Conservation (phyloP, 805 yeast genomes). For the Myxozyma udenii region DNA sequence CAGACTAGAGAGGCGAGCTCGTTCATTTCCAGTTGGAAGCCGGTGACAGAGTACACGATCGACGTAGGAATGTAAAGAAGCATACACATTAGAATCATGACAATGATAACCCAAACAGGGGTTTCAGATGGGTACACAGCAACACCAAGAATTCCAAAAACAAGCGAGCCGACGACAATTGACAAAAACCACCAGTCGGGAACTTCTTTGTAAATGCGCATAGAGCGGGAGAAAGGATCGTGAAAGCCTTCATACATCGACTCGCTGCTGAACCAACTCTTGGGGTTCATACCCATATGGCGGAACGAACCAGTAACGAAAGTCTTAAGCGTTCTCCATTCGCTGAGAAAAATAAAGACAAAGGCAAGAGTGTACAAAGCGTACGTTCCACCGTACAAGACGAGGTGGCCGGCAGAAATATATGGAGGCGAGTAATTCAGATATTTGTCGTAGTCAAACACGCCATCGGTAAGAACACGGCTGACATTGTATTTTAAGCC, state of each 20-base stretch:
- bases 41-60: constrained; percentile 60
- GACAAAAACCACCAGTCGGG: constrained; percentile 43
- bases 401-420: constrained; percentile 50
- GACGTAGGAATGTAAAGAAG: constrained; percentile 61
- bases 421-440: constrained; percentile 60
- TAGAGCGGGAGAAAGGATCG: constrained; percentile 35
- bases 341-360: constrained; percentile 46
- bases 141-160: constrained; percentile 36
- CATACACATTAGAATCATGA: constrained; percentile 53
- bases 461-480: constrained; percentile 46
- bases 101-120: constrained; percentile 62
- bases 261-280: constrained; percentile 30
- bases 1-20: constrained; percentile 45
- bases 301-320: constrained; percentile 1
- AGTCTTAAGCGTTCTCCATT: constrained; percentile 31
- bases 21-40: constrained; percentile 48
- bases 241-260: constrained; percentile 50
- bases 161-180: constrained; percentile 46
- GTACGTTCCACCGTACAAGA: constrained; percentile 52
- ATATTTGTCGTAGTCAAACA: constrained; percentile 49
- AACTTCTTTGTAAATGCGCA: constrained; percentile 58
- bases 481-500: constrained; percentile 46
- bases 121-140: constrained; percentile 41
- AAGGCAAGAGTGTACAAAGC: constrained; percentile 53
- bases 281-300: constrained; percentile 30